phyloP scores from a whole-genome alignment of 768 basidiomycete genomes.

The Trametes cingulata region DNA sequence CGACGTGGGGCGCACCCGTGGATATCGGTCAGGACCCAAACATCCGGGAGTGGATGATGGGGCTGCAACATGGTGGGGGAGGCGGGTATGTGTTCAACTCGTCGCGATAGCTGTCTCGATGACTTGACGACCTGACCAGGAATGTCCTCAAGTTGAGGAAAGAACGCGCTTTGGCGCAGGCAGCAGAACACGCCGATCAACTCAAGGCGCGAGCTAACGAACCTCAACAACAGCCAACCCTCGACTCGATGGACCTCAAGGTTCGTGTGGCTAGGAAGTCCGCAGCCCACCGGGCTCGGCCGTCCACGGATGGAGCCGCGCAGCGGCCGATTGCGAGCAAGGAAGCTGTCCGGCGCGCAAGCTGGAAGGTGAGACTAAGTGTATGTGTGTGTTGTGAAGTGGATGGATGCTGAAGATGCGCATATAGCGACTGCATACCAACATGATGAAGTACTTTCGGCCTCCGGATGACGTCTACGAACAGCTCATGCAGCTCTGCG shows the following conservation, averaged over 20 bases:
- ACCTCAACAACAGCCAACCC: not conserved
- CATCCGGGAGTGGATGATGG: slow-evolving; percentile 54
- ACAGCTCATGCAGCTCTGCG: slow-evolving; percentile 3
- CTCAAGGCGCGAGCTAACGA: not conserved
- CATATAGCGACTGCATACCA: slow-evolving; percentile 10
- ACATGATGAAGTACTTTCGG: slow-evolving; percentile 9
- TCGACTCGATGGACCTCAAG: slow-evolving; percentile 11
- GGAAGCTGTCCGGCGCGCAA: slow-evolving; percentile 10
- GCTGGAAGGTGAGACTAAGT: slow-evolving; percentile 13
- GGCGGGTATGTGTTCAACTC: slow-evolving; percentile 51
- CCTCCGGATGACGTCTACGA: slow-evolving; percentile 12
- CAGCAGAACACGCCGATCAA: not conserved
- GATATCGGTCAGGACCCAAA: slow-evolving; percentile 42
- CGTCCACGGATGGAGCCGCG: not conserved
- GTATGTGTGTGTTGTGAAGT: too few relatives aligned
- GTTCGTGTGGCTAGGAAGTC: slow-evolving; percentile 16
- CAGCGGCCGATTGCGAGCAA: not conserved
- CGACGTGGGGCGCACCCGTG: slow-evolving; percentile 52
- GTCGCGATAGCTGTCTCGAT: slow-evolving; percentile 1
- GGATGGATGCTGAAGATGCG: not conserved
- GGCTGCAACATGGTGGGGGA: slow-evolving; percentile 57
- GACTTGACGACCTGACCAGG: slow-evolving; percentile 26
- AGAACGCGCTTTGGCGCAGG: slow-evolving; percentile 21
- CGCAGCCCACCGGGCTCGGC: not conserved
- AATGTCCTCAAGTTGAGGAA: slow-evolving; percentile 51